phyloP scores from a whole-genome alignment of 2,329 filamentous ascomycete species.

The Blumeriella jaapii region DNA sequence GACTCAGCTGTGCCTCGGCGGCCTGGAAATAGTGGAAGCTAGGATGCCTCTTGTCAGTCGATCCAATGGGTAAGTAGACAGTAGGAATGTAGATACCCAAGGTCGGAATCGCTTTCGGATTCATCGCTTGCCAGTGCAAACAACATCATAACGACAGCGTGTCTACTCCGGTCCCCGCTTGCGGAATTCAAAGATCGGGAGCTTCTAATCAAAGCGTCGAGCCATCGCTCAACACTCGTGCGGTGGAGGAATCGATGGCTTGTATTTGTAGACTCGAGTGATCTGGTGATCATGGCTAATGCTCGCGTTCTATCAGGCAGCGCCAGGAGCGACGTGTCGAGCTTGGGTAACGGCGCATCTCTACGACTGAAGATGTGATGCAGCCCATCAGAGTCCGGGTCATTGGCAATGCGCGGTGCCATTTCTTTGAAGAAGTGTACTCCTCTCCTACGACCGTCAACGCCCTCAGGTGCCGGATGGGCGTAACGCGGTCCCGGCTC shows the following conservation, averaged over 20 bases:
- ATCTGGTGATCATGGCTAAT: slow-evolving; percentile 34
- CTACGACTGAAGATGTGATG: too few relatives aligned
- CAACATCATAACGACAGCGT: slow-evolving; percentile 36
- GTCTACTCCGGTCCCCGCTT: slow-evolving; percentile 31
- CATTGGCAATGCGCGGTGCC: too few relatives aligned
- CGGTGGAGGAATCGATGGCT: slow-evolving; percentile 47
- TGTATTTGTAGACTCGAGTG: slow-evolving; percentile 46
- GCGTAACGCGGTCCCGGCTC: too few relatives aligned
- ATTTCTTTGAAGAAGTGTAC: too few relatives aligned
- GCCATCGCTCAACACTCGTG: slow-evolving; percentile 38
- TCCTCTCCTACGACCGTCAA: too few relatives aligned
- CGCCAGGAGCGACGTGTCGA: slow-evolving; percentile 17
- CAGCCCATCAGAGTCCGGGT: too few relatives aligned
- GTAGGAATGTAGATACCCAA: too few relatives aligned
- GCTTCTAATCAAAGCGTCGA: slow-evolving; percentile 31
- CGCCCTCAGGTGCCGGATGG: too few relatives aligned
- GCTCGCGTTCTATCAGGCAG: slow-evolving; percentile 28
- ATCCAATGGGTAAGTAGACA: too few relatives aligned
- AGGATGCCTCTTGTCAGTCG: too few relatives aligned
- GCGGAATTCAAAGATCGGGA: slow-evolving; percentile 20
- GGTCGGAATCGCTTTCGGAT: slow-evolving; percentile 2
- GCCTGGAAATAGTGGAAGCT: slow-evolving; percentile 30
- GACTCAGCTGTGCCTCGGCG: slow-evolving; percentile 31
- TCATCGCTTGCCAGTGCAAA: slow-evolving; percentile 32
- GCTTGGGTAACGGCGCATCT: too few relatives aligned